phyloP scores from a whole-genome alignment of 345 rosid genomes.

The Moricandia arvensis region DNA sequence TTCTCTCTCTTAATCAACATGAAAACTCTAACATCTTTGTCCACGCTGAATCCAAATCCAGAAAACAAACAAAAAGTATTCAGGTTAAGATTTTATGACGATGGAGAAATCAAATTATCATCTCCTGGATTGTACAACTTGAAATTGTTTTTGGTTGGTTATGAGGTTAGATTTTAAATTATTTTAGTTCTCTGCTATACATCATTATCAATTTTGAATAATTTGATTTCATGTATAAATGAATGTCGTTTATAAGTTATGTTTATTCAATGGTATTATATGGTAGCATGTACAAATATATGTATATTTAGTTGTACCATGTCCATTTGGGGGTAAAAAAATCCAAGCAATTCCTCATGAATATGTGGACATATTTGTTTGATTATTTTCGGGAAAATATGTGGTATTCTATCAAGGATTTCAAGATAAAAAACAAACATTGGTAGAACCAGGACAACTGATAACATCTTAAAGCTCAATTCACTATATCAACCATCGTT shows the following conservation, averaged over 20 bases:
- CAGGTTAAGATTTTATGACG: not conserved
- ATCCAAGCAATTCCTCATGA: not conserved
- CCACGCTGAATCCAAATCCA: not conserved
- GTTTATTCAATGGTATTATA: not conserved
- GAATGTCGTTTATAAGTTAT: not conserved
- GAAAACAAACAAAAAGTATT: not conserved
- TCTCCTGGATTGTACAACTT: not conserved
- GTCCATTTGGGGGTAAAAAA: not conserved
- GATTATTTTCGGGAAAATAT: not conserved
- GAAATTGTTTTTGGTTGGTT: not conserved
- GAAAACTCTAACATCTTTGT: not conserved
- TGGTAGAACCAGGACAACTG: not conserved
- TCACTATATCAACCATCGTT: not conserved
- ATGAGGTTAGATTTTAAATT: not conserved
- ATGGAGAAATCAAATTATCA: not conserved
- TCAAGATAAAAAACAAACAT: not conserved
- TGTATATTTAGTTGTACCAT: not conserved
- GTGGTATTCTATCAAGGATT: not conserved
- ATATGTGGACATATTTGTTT: not conserved
- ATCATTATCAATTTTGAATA: not conserved
- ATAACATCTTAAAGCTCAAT: not conserved
- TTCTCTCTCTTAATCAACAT: not conserved
- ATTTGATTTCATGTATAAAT: not conserved
- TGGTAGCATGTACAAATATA: not conserved
- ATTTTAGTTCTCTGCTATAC: not conserved